Conservation (phyloP, 305 asterid species). For the Fraxinus nigra region DNA sequence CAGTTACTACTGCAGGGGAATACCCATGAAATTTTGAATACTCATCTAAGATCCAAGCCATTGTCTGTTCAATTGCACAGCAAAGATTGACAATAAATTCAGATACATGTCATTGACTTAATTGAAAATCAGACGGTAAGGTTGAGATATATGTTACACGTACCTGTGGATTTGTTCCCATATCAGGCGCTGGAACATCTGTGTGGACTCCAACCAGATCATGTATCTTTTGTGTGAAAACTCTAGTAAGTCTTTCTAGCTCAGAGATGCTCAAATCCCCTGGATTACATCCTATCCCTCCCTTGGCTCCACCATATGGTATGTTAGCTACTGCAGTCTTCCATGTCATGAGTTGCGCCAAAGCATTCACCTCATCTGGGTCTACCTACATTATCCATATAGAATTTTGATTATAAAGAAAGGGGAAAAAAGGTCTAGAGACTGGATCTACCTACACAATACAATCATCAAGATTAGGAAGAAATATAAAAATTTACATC, state of each 20-base stretch:
- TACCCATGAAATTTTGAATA: slow-evolving; percentile 89
- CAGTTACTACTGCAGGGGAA: slow-evolving; percentile 89
- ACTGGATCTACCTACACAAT: not conserved
- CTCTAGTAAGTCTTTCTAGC: slow-evolving; percentile 77
- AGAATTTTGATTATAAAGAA: not conserved
- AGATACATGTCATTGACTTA: not conserved
- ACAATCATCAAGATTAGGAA: not conserved
- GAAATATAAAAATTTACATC: not conserved
- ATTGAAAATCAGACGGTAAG: slow-evolving; percentile 18
- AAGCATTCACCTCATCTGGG: slow-evolving; percentile 85
- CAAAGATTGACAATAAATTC: not conserved
- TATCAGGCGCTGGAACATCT: slow-evolving; percentile 89
- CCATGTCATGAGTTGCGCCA: slow-evolving; percentile 94
- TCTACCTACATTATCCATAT: slow-evolving; percentile 52
- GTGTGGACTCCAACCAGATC: slow-evolving; percentile 75
- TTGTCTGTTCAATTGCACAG: slow-evolving; percentile 43
- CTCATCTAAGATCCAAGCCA: slow-evolving; percentile 97
- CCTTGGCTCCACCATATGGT: slow-evolving; percentile 93
- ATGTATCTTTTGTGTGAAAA: slow-evolving; percentile 83
- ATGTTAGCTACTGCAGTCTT: slow-evolving; percentile 87
- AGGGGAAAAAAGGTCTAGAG: not conserved
- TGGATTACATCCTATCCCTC: slow-evolving; percentile 84
- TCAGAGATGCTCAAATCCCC: slow-evolving; percentile 63
- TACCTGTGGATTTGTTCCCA: slow-evolving; percentile 88
- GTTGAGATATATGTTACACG: not conserved